These are phyloP conservation scores for Xylaria castorea DNA, from an alignment of 495 filamentous ascomycete species.

Conservation along the genomic window DNA sequence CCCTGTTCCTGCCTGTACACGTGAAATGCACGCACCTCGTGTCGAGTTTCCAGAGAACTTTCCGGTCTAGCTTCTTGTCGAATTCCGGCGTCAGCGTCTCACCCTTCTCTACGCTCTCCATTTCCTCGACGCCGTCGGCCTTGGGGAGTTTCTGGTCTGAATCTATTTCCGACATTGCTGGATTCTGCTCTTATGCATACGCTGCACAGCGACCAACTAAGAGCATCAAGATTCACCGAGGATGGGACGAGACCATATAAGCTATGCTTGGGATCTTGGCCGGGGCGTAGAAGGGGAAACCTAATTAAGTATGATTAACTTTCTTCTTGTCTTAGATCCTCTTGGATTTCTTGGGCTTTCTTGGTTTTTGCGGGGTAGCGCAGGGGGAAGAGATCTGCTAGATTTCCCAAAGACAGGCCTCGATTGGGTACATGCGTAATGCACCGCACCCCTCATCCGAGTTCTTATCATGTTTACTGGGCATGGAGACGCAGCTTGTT, in stretches of 20 bases:
- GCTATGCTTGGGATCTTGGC: background rate
- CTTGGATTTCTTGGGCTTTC: constrained; percentile 23
- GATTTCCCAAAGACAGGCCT: background rate
- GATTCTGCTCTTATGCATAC: background rate
- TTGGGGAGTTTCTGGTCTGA: constrained; percentile 8
- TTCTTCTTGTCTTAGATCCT: background rate
- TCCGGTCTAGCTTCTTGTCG: constrained; percentile 43
- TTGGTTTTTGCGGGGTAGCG: constrained; percentile 14
- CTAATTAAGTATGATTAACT: constrained; percentile 12
- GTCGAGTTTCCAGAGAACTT: constrained; percentile 61
- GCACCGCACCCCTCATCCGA: background rate
- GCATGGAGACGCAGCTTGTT: background rate
- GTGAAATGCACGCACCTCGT: constrained; percentile 50
- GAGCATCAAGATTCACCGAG: background rate
- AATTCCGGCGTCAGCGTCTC: constrained; percentile 23
- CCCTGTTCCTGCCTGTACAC: background rate
- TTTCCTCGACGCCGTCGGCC: constrained; percentile 1
- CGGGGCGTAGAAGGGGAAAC: background rate
- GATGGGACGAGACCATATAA: background rate
- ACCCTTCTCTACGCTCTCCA: constrained; percentile 34
- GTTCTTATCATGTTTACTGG: background rate
- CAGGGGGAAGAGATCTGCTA: background rate
- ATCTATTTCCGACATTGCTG: constrained; percentile 13
- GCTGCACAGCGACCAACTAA: background rate
- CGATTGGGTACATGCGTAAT: background rate